Percentiles rank a stretch among this genome's conserved stretches.
Evolutionary conservation across 2,329 filamentous ascomycete species (phyloP).

Genomic region (Emmonsiellopsis sp.): DNA sequence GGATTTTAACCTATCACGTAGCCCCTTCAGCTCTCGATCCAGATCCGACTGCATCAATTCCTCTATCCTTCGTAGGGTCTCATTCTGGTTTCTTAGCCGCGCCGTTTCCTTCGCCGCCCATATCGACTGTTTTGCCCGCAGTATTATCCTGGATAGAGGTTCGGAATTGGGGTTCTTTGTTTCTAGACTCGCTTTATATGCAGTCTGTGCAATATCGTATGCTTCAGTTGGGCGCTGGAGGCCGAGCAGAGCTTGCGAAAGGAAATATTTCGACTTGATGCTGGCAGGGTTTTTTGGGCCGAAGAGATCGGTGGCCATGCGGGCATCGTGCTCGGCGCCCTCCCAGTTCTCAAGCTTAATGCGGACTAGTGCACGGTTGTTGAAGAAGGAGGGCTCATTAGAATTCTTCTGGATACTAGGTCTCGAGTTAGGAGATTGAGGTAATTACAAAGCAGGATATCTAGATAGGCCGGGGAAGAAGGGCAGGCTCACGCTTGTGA

Average conservation of each 20-base stretch:
- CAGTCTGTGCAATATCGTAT: conserved; percentile 57
- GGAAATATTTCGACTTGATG: conserved; percentile 77
- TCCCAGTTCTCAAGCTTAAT: conserved; percentile 66
- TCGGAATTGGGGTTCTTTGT: conserved; percentile 58
- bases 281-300: conserved; percentile 40
- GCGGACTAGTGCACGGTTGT: conserved; percentile 78
- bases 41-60: conserved; percentile 30
- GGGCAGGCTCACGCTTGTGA: conserved; percentile 33
- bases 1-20: conserved; percentile 24
- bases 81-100: conserved; percentile 36
- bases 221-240: conserved; percentile 65
- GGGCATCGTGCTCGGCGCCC: conserved; percentile 66
- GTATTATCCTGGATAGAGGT: conserved; percentile 62
- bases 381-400: conserved; percentile 69
- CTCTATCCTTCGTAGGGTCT: conserved; percentile 32
- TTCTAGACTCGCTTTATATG: conserved; percentile 60
- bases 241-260: conserved; percentile 73
- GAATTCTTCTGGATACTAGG: conserved; percentile 66
- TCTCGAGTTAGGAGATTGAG: neutral
- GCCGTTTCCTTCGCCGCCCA: conserved; percentile 65
- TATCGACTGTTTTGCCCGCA: conserved; percentile 72
- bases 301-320: conserved; percentile 60
- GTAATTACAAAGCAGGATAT: neutral
- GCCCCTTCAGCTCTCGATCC: conserved; percentile 26
- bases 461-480: neutral